These are phyloP conservation scores for Saccharomyces hybrid DNA, from an alignment of 1,139 yeast genomes.

Conservation along the genomic window DNA sequence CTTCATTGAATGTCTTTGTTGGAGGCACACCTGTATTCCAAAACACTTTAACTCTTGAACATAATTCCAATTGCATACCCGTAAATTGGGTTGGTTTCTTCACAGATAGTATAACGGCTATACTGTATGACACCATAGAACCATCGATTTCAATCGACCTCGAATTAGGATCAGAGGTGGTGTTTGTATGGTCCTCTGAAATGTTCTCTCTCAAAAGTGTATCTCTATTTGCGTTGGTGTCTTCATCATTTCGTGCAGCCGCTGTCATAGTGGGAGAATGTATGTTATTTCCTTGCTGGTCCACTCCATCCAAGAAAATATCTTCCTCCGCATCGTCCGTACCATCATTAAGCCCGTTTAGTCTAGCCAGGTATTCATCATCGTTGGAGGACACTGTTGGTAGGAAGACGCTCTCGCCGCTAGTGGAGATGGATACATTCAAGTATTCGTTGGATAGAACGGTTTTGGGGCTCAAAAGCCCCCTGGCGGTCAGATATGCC, in stretches of 20 bases:
- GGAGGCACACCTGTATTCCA: slow-evolving; percentile 56
- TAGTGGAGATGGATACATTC: slow-evolving; percentile 25
- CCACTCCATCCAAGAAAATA: neutral
- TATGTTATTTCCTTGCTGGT: neutral
- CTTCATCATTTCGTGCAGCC: neutral
- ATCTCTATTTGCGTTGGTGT: neutral
- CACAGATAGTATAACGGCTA: slow-evolving; percentile 28
- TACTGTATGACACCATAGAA: slow-evolving; percentile 40
- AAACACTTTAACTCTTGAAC: slow-evolving; percentile 34
- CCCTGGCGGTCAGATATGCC: slow-evolving; percentile 24
- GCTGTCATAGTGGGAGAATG: neutral
- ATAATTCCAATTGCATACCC: slow-evolving; percentile 27
- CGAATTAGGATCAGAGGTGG: neutral
- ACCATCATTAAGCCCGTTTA: slow-evolving; percentile 20
- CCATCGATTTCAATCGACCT: slow-evolving; percentile 34
- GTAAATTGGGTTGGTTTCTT: slow-evolving; percentile 24
- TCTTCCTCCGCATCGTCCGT: slow-evolving; percentile 10
- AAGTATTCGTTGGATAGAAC: slow-evolving; percentile 13
- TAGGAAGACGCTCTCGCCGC: slow-evolving; percentile 28
- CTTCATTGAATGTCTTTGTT: slow-evolving; percentile 36
- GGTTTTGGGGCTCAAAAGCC: slow-evolving; percentile 20
- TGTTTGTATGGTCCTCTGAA: neutral
- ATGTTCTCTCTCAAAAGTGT: neutral
- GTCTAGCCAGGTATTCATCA: slow-evolving; percentile 28
- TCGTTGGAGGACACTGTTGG: slow-evolving; percentile 28